Percentiles rank a stretch among this genome's conserved stretches.
phyloP scores from a whole-genome alignment of 306 rosid species.

The Cyamopsis tetragonoloba region DNA sequence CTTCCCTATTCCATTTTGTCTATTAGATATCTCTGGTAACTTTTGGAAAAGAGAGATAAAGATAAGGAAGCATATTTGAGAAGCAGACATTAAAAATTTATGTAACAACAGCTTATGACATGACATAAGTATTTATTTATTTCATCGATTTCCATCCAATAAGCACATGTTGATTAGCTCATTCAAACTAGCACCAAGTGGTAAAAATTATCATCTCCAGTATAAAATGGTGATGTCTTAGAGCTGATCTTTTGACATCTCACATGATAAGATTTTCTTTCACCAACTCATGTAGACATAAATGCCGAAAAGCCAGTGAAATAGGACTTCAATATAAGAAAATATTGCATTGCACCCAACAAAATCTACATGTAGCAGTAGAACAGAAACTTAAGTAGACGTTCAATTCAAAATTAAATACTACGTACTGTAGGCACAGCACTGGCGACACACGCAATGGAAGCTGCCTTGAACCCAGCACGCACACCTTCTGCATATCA shows the following conservation, averaged over 20 bases:
- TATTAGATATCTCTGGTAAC: too few species aligned
- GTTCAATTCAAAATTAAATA: not conserved
- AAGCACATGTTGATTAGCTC: too few species aligned
- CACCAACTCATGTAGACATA: constrained; percentile 6
- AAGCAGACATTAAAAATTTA: too few species aligned
- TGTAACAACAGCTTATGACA: too few species aligned
- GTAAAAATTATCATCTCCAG: not conserved
- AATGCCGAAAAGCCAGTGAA: not conserved
- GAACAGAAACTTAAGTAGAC: not conserved
- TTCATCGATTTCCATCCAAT: too few species aligned
- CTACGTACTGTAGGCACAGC: constrained; percentile 75
- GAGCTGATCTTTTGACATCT: not conserved
- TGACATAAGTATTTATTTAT: too few species aligned
- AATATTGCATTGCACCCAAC: not conserved
- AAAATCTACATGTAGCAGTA: not conserved
- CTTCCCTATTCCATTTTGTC: too few species aligned
- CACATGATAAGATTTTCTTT: not conserved
- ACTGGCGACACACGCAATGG: constrained; percentile 45
- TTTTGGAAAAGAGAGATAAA: too few species aligned
- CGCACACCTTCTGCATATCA: constrained; percentile 74
- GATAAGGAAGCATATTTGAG: too few species aligned
- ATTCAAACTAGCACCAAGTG: too few species aligned
- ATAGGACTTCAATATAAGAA: not conserved
- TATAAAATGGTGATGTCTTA: not conserved
- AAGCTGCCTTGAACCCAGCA: constrained; percentile 75